Evolutionary conservation across 208 protist species (phyloP).

Genomic region (Trypanosoma rangeli): DNA sequence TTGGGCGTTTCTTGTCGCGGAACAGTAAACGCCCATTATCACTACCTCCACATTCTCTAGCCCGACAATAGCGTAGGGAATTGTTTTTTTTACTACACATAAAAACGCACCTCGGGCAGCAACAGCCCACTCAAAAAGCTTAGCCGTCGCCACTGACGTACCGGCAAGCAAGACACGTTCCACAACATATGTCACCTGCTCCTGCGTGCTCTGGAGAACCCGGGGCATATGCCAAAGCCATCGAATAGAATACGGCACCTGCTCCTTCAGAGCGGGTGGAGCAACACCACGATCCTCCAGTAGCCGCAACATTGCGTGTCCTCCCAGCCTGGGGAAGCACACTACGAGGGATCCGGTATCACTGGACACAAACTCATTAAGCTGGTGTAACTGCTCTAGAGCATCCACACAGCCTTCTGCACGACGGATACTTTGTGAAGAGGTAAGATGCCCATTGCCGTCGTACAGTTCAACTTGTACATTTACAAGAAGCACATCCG

Average conservation of each 20-base stretch:
- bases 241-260: conserved; percentile 22
- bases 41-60: conserved; percentile 6
- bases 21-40: conserved; percentile 5
- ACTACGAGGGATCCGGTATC: neutral
- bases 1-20: neutral
- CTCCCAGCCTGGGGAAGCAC: conserved; percentile 4
- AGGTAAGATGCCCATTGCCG: conserved; percentile 4
- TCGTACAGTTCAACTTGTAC: conserved; percentile 30
- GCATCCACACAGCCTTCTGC: conserved; percentile 18
- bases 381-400: conserved; percentile 5
- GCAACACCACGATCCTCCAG: conserved; percentile 13
- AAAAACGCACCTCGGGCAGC: neutral
- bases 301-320: conserved; percentile 9
- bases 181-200: neutral
- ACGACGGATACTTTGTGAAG: conserved; percentile 5
- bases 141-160: neutral
- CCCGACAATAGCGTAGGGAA: neutral
- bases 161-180: conserved; percentile 13
- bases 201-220: conserved; percentile 12
- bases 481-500: conserved; percentile 22
- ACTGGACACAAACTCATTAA: neutral
- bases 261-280: conserved; percentile 2
- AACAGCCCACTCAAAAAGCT: conserved; percentile 6
- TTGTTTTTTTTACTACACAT: neutral
- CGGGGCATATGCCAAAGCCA: conserved; percentile 23